Conservation (phyloP, 768 basidiomycete genomes). For the Clitopilus passeckerianus region DNA sequence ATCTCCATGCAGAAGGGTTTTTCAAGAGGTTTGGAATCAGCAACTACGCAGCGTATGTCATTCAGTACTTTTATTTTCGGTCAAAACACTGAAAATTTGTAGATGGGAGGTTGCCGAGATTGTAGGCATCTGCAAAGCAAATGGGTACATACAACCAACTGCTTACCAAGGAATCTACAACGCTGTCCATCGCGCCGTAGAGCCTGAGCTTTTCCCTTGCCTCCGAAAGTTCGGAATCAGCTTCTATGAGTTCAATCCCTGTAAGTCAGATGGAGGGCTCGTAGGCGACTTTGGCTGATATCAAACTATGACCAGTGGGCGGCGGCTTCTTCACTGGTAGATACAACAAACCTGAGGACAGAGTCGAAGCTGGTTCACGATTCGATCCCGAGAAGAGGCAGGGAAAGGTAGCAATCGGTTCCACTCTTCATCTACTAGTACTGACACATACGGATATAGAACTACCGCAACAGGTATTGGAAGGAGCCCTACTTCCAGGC, state of each 20-base stretch:
- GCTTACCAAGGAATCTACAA: conserved; percentile 49
- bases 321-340: conserved; percentile 59
- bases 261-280: conserved; percentile 20
- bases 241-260: conserved; percentile 52
- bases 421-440: not conserved
- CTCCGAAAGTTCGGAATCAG: conserved; percentile 53
- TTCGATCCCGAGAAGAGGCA: conserved; percentile 44
- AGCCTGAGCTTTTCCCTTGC: conserved; percentile 48
- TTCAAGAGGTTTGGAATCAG: conserved; percentile 63
- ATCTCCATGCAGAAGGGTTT: conserved; percentile 50
- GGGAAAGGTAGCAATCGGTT: conserved; percentile 32
- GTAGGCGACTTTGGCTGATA: not conserved
- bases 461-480: conserved; percentile 33
- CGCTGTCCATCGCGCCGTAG: conserved; percentile 32
- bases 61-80: not conserved
- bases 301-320: conserved; percentile 34
- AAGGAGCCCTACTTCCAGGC: conserved; percentile 19
- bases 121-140: conserved; percentile 48
- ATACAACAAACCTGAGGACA: conserved; percentile 31
- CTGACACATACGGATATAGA: conserved; percentile 11
- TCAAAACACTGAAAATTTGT: conserved; percentile 1
- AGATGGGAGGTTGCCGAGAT: conserved; percentile 64
- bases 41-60: conserved; percentile 49
- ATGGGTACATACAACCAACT: conserved; percentile 49
- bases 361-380: conserved; percentile 46